Evolutionary conservation across 441 rosid genomes (phyloP).

Genomic region (Croton laevigatus): DNA sequence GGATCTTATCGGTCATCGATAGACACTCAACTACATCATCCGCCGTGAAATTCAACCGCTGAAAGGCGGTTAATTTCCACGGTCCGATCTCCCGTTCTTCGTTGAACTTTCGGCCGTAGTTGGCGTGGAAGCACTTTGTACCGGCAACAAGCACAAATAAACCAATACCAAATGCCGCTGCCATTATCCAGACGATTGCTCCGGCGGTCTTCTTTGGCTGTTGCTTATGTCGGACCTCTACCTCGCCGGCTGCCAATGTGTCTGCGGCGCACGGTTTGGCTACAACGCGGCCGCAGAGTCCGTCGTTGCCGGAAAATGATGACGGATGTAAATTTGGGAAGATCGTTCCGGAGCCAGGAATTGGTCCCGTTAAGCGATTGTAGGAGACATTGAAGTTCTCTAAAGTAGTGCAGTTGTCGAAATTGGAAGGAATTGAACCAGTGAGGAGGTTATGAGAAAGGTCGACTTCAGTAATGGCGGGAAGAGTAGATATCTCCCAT

Average conservation of each 20-base stretch:
- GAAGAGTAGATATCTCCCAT: slow-evolving; percentile 74
- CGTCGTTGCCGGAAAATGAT: slow-evolving; percentile 70
- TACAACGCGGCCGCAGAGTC: slow-evolving; percentile 64
- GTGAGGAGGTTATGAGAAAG: slow-evolving; percentile 69
- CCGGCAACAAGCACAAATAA: slow-evolving; percentile 73
- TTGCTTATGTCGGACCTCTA: slow-evolving; percentile 32
- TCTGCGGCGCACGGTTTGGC: slow-evolving; percentile 54
- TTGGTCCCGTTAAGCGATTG: slow-evolving; percentile 65
- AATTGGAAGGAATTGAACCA: slow-evolving; percentile 80
- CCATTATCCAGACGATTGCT: slow-evolving; percentile 83
- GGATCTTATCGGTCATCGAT: slow-evolving; percentile 56
- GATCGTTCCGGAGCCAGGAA: slow-evolving; percentile 60
- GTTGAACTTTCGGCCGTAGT: slow-evolving; percentile 36
- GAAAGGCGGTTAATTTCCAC: slow-evolving; percentile 92
- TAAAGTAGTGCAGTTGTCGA: slow-evolving; percentile 69
- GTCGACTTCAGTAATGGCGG: slow-evolving; percentile 66
- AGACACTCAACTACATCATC: slow-evolving; percentile 80
- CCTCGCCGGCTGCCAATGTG: slow-evolving; percentile 28
- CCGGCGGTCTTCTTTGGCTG: slow-evolving; percentile 68
- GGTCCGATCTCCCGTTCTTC: slow-evolving; percentile 61
- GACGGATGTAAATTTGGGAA: slow-evolving; percentile 72
- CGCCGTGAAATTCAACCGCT: slow-evolving; percentile 75
- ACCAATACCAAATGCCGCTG: slow-evolving; percentile 76
- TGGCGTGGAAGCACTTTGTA: slow-evolving; percentile 61
- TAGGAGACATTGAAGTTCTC: slow-evolving; percentile 80